Percentiles rank a stretch among this genome's conserved stretches.
Evolutionary conservation across 495 filamentous ascomycete species (phyloP).

Genomic region (Beverwykella pulmonaria): DNA sequence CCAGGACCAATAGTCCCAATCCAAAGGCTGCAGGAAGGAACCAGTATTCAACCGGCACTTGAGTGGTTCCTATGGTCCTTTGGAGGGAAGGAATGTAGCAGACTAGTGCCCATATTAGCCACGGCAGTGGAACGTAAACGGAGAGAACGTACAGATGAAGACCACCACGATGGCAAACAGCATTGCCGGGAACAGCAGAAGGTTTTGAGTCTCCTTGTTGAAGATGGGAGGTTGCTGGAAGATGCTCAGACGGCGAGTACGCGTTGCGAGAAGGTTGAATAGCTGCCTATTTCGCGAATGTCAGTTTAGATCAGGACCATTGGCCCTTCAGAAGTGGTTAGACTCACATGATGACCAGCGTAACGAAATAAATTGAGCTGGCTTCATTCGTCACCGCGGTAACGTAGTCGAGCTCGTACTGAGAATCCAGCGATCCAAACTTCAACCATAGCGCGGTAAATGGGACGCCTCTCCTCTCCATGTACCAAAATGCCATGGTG

Average conservation of each 20-base stretch:
- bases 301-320: conserved; percentile 11
- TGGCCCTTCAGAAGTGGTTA: neutral
- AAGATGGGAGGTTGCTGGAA: conserved; percentile 66
- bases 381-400: conserved; percentile 57
- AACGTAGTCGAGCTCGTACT: conserved; percentile 41
- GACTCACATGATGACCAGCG: conserved; percentile 66
- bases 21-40: conserved; percentile 68
- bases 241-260: conserved; percentile 65
- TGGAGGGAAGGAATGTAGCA: conserved; percentile 50
- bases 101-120: conserved; percentile 10
- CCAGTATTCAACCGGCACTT: conserved; percentile 65
- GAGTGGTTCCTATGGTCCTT: conserved; percentile 53
- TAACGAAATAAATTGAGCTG: conserved; percentile 71
- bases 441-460: conserved; percentile 62
- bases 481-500: conserved; percentile 68
- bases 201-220: conserved; percentile 56
- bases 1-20: conserved; percentile 59
- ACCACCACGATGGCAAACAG: conserved; percentile 60
- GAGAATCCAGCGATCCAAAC: conserved; percentile 51
- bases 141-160: conserved; percentile 24
- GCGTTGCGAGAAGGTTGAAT: conserved; percentile 67
- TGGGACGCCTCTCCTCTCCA: conserved; percentile 59
- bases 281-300: conserved; percentile 56
- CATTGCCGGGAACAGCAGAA: conserved; percentile 66
- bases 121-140: conserved; percentile 45